Evolutionary conservation across 73 alveolate genomes (phyloP), one percentile per base, ranked within the genome.

Genomic region (Paramecium bursaria): DNA sequence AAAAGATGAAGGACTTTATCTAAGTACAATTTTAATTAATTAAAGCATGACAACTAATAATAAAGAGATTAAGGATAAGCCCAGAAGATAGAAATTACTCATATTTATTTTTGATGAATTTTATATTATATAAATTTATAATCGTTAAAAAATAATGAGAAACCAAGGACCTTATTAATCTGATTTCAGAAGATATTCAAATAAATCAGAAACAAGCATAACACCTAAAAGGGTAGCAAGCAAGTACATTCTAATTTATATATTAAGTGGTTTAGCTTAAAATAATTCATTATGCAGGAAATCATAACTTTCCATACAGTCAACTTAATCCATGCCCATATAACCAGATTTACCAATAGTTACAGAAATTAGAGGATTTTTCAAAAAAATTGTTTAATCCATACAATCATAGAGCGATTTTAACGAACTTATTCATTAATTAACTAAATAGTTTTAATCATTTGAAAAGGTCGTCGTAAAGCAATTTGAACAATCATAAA

Each of bases 201-300:
- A 50, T 57, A 57, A 57, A 57, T 57, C 76, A 11, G 76, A 57
- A 57, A 10, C 13, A 57, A 30, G 51, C 6, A 57, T 57, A 23
- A 57, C 76, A n/a, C 76, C 76, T n/a, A 30, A 25, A 30, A 23
- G 76, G 33, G 76, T 57, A 5, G 51, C 76, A 19, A 30, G 4
- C 9, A 57, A 57, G 76, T 57, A 30, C 27, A 15, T 2, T 30
- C 17, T 57, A 23, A 57, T 14, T 13, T 30, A 11, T 17, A 57
- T 57, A 23, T 29, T 57, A 57, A n/a, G 76, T 57, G 76, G 76
- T 13, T 30, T 48, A 10, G 27, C 76, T 3, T 30, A 57, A 29
- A 30, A 57, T 19, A 57, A 57, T 57, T 57, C 51, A 9, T 57
- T 57, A 14, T 57, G 51, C 0, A 57, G 33, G 33, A 57, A 57